These are phyloP conservation scores for Solanum habrochaites DNA, from an alignment of 257 asterid genomes.

Conservation along the genomic window DNA sequence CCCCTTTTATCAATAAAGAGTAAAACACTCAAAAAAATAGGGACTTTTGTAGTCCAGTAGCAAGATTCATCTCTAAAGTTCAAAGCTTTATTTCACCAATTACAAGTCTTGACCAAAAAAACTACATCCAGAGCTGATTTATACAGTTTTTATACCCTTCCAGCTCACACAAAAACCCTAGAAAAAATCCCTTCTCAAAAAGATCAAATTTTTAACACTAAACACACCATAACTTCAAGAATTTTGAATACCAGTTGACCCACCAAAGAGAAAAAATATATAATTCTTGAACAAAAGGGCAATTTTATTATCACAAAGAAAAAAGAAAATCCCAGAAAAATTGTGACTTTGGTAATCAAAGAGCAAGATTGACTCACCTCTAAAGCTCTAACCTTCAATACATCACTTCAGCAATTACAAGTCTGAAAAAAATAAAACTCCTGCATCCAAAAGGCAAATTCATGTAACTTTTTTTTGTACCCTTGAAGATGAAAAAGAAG, in stretches of 20 bases:
- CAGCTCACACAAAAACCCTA: background rate
- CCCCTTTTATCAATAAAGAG: background rate
- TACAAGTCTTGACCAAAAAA: background rate
- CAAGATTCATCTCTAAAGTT: background rate
- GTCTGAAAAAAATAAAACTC: background rate
- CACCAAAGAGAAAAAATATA: background rate
- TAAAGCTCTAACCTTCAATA: background rate
- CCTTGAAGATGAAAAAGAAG: background rate
- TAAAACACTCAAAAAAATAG: background rate
- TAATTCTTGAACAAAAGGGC: background rate
- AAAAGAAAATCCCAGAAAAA: background rate
- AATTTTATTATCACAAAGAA: background rate
- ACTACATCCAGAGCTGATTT: background rate
- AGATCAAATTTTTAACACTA: background rate
- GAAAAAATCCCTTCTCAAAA: background rate
- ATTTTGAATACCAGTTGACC: background rate
- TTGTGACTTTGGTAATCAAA: background rate
- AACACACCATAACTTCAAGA: background rate
- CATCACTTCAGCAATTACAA: background rate
- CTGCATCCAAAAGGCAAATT: background rate
- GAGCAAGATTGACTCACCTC: background rate
- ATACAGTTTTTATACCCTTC: background rate
- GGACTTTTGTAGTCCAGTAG: background rate
- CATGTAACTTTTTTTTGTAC: background rate
- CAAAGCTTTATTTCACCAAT: background rate